Base-by-base conservation (phyloP, 106 monocot genomes). In the Cymbidium sinense region DNA sequence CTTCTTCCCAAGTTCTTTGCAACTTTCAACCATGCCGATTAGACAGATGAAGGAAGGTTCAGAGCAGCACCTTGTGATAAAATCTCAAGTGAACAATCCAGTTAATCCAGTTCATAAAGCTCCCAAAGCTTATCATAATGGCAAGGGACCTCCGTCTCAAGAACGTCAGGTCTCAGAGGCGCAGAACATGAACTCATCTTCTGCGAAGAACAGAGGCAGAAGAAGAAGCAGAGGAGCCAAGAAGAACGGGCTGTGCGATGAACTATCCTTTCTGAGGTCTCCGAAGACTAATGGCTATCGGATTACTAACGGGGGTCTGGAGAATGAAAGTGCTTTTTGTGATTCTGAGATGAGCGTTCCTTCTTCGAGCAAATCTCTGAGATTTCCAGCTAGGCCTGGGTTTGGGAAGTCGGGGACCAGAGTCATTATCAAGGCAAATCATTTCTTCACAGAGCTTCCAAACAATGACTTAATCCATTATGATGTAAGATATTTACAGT, bases 401-500 rank as follows among this genome's bases (percentile, higher is more conserved):
- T 67, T 82, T 36, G 89, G 89, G 3, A 74, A 75, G 39, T 77
- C 64, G 1, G 89, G 89, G 50, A 81, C 70, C 17, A 87, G 78
- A 62, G 78, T 82, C 64, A 44, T 82, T 31, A 80, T 90, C 5
- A 80, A 82, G 33, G 86, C 89, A 39, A 89, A 89, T 82, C 89
- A 89, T 73, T 84, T 89, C 77, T 72, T 84, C 13, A 78, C 80
- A 0, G 67, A 90, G 80, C 76, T 84, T 17, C 84, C 89, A 3
- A 77, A 84, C 47, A 84, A 80, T 64, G 86, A 87, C 20, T 79
- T 87, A 20, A 61, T 58, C 80, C 89, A 90, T 30, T 87, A 87
- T 69, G 86, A 90, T 80, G 89, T 90, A 74, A 70, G 79, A 51
- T 18, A 52, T 39, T 21, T 81, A 9, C 27, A 30, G 18, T 44